phyloP scores from a whole-genome alignment of 75 land plant species.

The Cryptomeria japonica region DNA sequence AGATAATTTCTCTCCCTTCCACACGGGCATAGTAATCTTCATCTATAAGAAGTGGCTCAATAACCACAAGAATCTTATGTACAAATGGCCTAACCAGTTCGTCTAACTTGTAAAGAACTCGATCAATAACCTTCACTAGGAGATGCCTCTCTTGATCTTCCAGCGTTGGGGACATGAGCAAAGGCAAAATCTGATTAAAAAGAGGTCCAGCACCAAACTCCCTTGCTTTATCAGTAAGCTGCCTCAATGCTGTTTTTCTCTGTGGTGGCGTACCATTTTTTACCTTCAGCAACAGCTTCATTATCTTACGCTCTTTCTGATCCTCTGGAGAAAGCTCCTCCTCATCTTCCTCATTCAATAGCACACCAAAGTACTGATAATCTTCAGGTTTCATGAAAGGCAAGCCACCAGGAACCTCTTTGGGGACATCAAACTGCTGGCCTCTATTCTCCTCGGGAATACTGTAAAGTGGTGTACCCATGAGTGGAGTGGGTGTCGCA shows the following conservation, averaged over 20 bases:
- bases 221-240: conserved; percentile 93
- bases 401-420: conserved; percentile 91
- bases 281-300: conserved; percentile 95
- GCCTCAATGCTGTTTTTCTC: conserved; percentile 90
- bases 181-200: conserved; percentile 86
- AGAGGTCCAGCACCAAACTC: conserved; percentile 98
- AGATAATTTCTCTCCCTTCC: conserved; percentile 96
- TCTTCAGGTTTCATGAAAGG: conserved; percentile 98
- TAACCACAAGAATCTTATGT: conserved; percentile 95
- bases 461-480: conserved; percentile 83
- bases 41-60: conserved; percentile 95
- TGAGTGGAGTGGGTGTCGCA: conserved; percentile 89
- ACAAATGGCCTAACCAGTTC: conserved; percentile 96
- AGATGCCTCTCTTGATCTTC: conserved; percentile 97
- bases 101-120: conserved; percentile 92
- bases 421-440: conserved; percentile 94
- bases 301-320: conserved; percentile 96
- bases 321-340: conserved; percentile 92
- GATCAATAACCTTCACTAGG: conserved; percentile 93
- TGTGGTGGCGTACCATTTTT: conserved; percentile 99
- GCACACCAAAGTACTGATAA: conserved; percentile 85
- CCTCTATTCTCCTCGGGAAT: conserved; percentile 97
- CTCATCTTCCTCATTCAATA: conserved; percentile 90
- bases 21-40: conserved; percentile 99
- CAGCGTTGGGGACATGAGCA: conserved; percentile 97